Percentiles rank a stretch among this genome's conserved stretches.
These are phyloP conservation scores for Aspergillus sp. DNA, from an alignment of 2,329 filamentous ascomycete genomes.

Conservation along the genomic window DNA sequence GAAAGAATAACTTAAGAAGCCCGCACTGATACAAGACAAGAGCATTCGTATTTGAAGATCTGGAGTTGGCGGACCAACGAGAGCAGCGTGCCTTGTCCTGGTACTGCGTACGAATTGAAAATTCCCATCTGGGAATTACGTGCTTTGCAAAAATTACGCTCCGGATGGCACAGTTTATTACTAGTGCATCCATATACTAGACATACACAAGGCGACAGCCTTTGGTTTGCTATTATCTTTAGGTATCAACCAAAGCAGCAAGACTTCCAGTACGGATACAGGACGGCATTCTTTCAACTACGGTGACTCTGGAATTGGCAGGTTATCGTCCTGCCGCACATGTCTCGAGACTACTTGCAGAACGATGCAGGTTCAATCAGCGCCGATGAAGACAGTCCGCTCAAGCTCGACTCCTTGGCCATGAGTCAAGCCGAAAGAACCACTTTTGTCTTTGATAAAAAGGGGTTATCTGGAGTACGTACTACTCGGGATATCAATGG, in stretches of 20 bases:
- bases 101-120: conserved; percentile 7
- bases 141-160: background rate
- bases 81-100: conserved; percentile 15
- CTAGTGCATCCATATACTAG: background rate
- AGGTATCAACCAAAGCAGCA: background rate
- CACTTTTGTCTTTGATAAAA: too few relatives aligned
- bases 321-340: too few relatives aligned
- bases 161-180: background rate
- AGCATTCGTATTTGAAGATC: conserved; percentile 21
- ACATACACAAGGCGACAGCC: too few relatives aligned
- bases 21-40: conserved; percentile 17
- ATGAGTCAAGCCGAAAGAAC: too few relatives aligned
- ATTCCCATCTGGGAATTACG: background rate
- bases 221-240: too few relatives aligned
- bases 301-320: too few relatives aligned
- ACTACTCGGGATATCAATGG: background rate
- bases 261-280: too few relatives aligned
- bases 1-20: conserved; percentile 11
- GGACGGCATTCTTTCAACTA: too few relatives aligned
- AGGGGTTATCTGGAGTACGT: background rate
- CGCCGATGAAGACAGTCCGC: background rate
- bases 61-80: conserved; percentile 9
- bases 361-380: too few relatives aligned
- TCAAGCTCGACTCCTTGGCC: background rate
- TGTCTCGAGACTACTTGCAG: too few relatives aligned